Evolutionary conservation across 768 basidiomycete genomes (phyloP).

Genomic region (Termitomyces eurrhizus): DNA sequence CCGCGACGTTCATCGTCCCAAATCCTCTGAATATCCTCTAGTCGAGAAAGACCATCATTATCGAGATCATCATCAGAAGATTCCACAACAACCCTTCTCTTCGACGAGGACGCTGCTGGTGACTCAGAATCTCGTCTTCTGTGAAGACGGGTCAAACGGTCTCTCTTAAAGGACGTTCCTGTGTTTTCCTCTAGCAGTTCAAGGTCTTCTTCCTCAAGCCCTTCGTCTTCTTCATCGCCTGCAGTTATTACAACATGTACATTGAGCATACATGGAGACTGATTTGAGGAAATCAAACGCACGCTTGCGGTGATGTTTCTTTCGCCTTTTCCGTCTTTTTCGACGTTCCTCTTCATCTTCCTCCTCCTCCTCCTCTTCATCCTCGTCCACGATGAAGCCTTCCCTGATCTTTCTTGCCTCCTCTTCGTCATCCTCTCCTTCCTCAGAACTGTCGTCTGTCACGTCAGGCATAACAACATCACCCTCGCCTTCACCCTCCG

Average conservation of each 20-base stretch:
- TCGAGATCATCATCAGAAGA: conserved; percentile 80
- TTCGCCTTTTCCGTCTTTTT: conserved; percentile 62
- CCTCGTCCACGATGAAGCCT: conserved; percentile 90
- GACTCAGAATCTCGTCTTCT: conserved; percentile 73
- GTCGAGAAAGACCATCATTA: conserved; percentile 47
- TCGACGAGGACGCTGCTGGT: conserved; percentile 57
- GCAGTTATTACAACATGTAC: conserved; percentile 1
- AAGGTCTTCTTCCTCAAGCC: conserved; percentile 90
- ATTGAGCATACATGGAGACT: conserved; percentile 10
- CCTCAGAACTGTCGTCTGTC: conserved; percentile 84
- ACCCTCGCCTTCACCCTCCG: conserved; percentile 51
- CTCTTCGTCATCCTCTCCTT: conserved; percentile 88
- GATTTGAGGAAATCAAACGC: conserved; percentile 17
- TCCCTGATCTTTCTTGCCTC: conserved; percentile 76
- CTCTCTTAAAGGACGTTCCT: conserved; percentile 70
- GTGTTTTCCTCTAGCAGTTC: conserved; percentile 89
- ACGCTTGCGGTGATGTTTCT: conserved; percentile 60
- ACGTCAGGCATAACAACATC: conserved; percentile 50
- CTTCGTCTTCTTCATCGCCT: conserved; percentile 55
- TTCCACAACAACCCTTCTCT: conserved; percentile 54
- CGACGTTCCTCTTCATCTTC: conserved; percentile 58
- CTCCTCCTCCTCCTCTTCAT: conserved; percentile 83
- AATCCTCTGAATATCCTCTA: conserved; percentile 64
- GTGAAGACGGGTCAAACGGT: conserved; percentile 64
- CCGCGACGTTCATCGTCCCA: conserved; percentile 79